Conservation (phyloP, 1,284 basidiomycete species). For the Stereum hirsutum region DNA sequence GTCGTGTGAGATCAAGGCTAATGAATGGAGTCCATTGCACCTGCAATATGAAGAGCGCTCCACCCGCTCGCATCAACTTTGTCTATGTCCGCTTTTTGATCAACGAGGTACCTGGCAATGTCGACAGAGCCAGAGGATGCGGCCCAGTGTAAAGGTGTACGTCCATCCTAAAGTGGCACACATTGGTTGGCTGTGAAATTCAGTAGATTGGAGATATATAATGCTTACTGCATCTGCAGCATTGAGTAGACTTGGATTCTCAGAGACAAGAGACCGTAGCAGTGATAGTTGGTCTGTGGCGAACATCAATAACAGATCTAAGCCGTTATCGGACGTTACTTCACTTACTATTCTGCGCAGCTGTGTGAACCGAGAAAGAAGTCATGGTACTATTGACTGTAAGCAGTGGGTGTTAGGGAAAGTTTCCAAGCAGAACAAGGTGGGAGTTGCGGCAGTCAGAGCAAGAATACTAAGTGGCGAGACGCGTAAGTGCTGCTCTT, state of each 20-base stretch:
- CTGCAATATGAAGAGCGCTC: constrained; percentile 84
- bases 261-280: constrained; percentile 58
- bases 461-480: no score
- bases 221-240: constrained; percentile 55
- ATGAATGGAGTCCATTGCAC: constrained; percentile 25
- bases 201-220: background rate
- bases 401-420: no score
- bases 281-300: constrained; percentile 68
- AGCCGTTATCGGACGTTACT: background rate
- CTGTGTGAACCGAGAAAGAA: background rate
- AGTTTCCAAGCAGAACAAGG: no score
- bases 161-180: constrained; percentile 61
- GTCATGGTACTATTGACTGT: no score
- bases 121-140: constrained; percentile 68
- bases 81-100: constrained; percentile 65
- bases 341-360: constrained; percentile 6
- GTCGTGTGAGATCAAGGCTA: no score
- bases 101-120: constrained; percentile 66
- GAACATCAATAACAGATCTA: no score
- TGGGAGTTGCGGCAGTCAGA: no score
- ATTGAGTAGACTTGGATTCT: constrained; percentile 62
- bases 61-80: constrained; percentile 69
- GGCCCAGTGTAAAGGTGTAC: constrained; percentile 88
- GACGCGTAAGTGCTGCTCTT: no score
- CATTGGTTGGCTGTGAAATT: background rate